Evolutionary conservation across 2,329 filamentous ascomycete species (phyloP).

Genomic region (Tolypocladium pustulatum): DNA sequence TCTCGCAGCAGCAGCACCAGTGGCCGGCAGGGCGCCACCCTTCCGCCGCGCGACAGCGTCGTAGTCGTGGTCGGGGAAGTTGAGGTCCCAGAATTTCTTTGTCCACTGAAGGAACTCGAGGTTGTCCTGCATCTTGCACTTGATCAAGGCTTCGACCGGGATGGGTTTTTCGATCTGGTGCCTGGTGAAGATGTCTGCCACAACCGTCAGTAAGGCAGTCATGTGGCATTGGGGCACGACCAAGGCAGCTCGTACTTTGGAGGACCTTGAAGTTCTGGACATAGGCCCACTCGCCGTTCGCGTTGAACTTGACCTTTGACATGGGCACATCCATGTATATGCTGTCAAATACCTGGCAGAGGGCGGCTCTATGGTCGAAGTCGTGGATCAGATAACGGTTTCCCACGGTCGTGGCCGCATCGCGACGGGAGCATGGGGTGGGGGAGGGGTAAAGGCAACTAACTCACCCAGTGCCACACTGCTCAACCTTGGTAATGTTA

Average conservation of each 20-base stretch:
- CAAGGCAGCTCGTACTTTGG: conserved; percentile 60
- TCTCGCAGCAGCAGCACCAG: conserved; percentile 31
- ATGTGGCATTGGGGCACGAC: neutral
- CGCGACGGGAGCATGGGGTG: neutral
- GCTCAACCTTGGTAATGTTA: conserved; percentile 97
- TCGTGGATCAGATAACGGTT: neutral
- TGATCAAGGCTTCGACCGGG: conserved; percentile 78
- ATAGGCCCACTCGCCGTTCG: conserved; percentile 93
- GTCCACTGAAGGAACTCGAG: conserved; percentile 97
- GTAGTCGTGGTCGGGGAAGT: conserved; percentile 95
- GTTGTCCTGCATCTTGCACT: conserved; percentile 99
- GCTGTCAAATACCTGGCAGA: conserved; percentile 97
- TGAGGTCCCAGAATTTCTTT: conserved; percentile 95
- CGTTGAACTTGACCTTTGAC: conserved; percentile 95
- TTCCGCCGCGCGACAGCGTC: conserved; percentile 81
- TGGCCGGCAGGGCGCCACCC: conserved; percentile 52
- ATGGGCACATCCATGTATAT: conserved; percentile 95
- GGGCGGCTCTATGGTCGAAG: conserved; percentile 60
- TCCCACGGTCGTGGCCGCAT: neutral
- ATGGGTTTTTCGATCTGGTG: conserved; percentile 85
- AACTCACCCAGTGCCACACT: conserved; percentile 87
- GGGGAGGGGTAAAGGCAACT: conserved; percentile 8
- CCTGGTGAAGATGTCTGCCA: conserved; percentile 66
- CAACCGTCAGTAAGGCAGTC: conserved; percentile 4
- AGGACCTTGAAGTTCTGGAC: conserved; percentile 97